Evolutionary conservation across 2,329 filamentous ascomycete genomes (phyloP), one percentile per base, ranked within the genome.

Genomic region (Emmonsia crescens): DNA sequence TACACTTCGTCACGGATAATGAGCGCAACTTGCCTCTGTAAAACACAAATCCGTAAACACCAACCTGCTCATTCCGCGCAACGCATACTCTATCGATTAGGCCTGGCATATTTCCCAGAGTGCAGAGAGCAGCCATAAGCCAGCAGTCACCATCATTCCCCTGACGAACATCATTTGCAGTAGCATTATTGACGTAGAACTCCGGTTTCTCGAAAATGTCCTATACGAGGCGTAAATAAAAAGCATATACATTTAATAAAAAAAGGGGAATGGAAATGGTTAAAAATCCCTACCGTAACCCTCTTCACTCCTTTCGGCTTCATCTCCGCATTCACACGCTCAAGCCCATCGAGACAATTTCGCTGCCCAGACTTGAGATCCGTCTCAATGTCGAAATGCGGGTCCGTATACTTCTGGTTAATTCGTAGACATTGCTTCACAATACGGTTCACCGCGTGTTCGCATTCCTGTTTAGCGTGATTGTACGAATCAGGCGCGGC

Each of bases 21-120:
- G 19, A 29, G 4, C 8, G 24, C 8, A 46, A n/a, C 72, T 65
- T 73, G 80, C 83, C 83, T 66, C 89, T 83, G 73, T 89, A 84
- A 70, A 94, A 93, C 12, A 94, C 89, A 66, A 94, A 94, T 0
- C 90, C 90, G 67, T 94, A 94, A 0, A 93, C 89, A 14, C 89
- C 89, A 2, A 91, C 84, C 38, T 83, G 79, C 70, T 89, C 83
- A 66, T 94, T 84, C 14, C 84, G 82, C 5, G 84, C 86, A 56
- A 94, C 87, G 66, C 89, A 94, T 9, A 91, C 79, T 60, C 78
- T 82, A 71, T 91, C 85, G 60, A 94, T 89, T 64, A 92, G 73
- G 0, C 83, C 85, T 24, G 82, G 76, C 73, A 89, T 89, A 70
- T 89, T 90, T 66, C 85, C 86, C 64, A 95, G 80, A 0, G 89